Conservation (phyloP, 2,329 filamentous ascomycete genomes). For the Pseudopyricularia javanii region DNA sequence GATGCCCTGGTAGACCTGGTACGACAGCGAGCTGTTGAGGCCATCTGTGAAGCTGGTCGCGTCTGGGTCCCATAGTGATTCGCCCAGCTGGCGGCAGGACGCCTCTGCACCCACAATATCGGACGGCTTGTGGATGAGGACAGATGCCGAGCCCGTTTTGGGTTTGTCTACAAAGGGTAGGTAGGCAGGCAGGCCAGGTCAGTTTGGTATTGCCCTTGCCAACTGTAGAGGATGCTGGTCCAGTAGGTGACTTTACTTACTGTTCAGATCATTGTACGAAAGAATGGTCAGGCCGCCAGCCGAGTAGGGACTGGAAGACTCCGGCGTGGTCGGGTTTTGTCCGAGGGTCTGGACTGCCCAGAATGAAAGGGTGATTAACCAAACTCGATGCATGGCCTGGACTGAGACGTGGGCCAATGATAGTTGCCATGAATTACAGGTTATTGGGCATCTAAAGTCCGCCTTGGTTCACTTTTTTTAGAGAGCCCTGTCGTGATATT, state of each 20-base stretch:
- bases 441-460: too few relatives aligned
- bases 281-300: conserved; percentile 3
- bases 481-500: too few relatives aligned
- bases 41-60: conserved; percentile 8
- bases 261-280: conserved; percentile 2
- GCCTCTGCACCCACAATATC: not conserved
- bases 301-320: not conserved
- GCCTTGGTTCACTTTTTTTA: too few relatives aligned
- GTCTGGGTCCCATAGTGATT: conserved; percentile 12
- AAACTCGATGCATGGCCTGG: not conserved
- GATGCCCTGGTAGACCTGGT: conserved; percentile 11
- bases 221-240: not conserved
- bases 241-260: not conserved
- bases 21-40: conserved; percentile 10
- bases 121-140: conserved; percentile 7
- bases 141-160: conserved; percentile 6
- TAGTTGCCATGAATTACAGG: too few relatives aligned
- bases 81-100: conserved; percentile 10
- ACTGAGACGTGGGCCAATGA: not conserved
- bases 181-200: not conserved
- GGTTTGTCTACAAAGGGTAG: conserved; percentile 1
- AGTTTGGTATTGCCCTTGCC: too few relatives aligned
- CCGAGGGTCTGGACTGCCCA: not conserved
- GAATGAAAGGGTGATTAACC: not conserved
- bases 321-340: not conserved